Conservation (phyloP, 345 rosid genomes). For the Salix arbutifolia region DNA sequence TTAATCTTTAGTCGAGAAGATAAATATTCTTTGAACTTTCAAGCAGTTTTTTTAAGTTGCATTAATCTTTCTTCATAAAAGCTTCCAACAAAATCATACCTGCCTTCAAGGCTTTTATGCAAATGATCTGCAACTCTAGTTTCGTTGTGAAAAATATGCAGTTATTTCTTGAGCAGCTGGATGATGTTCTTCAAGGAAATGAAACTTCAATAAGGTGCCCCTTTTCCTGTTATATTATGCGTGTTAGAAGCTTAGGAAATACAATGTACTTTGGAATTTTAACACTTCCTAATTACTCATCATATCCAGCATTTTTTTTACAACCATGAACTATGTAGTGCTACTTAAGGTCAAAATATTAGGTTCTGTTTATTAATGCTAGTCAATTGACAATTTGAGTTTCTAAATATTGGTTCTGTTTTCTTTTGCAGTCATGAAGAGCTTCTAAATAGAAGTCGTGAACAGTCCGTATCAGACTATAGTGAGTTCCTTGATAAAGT, state of each 20-base stretch:
- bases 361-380: not conserved
- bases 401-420: not conserved
- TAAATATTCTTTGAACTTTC: not conserved
- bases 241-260: not conserved
- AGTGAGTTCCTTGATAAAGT: slow-evolving; percentile 44
- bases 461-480: slow-evolving; percentile 87
- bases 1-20: not conserved
- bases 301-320: not conserved
- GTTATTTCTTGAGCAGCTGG: slow-evolving; percentile 96
- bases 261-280: not conserved
- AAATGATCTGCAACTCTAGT: not conserved
- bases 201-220: slow-evolving; percentile 70
- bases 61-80: not conserved
- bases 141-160: slow-evolving; percentile 30
- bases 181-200: slow-evolving; percentile 71
- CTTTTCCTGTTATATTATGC: not conserved
- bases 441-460: slow-evolving; percentile 74
- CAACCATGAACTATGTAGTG: not conserved
- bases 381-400: slow-evolving; percentile 9
- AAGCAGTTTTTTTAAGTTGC: not conserved
- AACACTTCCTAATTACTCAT: not conserved
- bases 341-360: not conserved
- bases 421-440: slow-evolving; percentile 63
- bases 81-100: not conserved
- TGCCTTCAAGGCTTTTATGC: slow-evolving; percentile 1